A percentile compares a stretch with the other conserved stretches of the same genome.
These are phyloP conservation scores for Podaxis carcinomalis DNA, from an alignment of 768 basidiomycete genomes.

Conservation along the genomic window DNA sequence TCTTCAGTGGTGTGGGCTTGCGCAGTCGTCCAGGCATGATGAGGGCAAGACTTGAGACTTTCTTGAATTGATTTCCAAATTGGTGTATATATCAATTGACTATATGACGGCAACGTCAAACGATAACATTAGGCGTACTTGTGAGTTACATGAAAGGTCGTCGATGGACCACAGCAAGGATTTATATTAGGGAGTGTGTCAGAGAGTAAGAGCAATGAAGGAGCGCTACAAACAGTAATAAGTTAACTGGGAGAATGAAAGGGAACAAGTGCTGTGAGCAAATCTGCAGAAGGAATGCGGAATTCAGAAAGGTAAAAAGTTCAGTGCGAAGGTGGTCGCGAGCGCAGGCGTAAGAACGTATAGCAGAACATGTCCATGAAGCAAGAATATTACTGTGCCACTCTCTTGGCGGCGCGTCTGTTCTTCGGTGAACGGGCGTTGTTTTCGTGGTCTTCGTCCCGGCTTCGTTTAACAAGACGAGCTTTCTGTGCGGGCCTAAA, in stretches of 20 bases:
- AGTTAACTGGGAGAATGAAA: neutral
- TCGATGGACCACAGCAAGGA: neutral
- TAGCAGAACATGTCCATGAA: neutral
- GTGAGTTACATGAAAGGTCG: neutral
- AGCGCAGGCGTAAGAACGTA: neutral
- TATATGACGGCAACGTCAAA: neutral
- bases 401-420: neutral
- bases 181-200: neutral
- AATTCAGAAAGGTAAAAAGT: no score
- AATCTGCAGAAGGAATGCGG: neutral
- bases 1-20: conserved; percentile 27
- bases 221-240: neutral
- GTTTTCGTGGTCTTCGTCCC: neutral
- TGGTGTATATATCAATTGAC: neutral
- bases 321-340: neutral
- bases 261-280: neutral
- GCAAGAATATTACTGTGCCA: neutral
- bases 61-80: neutral
- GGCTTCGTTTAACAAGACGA: neutral
- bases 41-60: neutral
- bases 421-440: conserved; percentile 1
- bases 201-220: neutral
- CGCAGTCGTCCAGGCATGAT: conserved; percentile 25
- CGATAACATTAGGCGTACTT: neutral
- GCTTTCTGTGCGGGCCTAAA: neutral